Conservation (phyloP, 1,284 basidiomycete species). For the Apiotrichum sp. region DNA sequence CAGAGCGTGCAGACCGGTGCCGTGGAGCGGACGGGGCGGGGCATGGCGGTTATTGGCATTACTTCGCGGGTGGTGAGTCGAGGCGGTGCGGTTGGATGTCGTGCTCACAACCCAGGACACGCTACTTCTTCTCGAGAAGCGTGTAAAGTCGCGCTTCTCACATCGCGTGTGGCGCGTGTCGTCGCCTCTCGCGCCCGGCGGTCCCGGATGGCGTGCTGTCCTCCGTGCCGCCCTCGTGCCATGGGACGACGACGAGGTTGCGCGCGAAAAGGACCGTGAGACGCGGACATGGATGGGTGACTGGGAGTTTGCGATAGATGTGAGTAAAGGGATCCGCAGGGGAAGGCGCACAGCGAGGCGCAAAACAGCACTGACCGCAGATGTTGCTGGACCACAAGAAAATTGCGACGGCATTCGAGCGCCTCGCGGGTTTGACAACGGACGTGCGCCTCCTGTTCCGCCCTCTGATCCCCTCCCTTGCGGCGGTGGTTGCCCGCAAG, state of each 20-base stretch:
- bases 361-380: conserved; percentile 14
- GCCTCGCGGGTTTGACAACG: conserved; percentile 61
- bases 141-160: conserved; percentile 92
- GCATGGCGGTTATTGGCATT: conserved; percentile 74
- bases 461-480: conserved; percentile 51
- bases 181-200: conserved; percentile 52
- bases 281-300: conserved; percentile 34
- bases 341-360: too few species aligned
- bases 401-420: conserved; percentile 36
- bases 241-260: conserved; percentile 22
- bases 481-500: conserved; percentile 17
- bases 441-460: conserved; percentile 62
- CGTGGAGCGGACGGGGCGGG: conserved; percentile 47
- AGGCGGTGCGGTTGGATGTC: background rate
- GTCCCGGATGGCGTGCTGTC: conserved; percentile 52
- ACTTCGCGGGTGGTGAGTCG: conserved; percentile 61
- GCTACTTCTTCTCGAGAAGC: conserved; percentile 82
- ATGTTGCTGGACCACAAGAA: conserved; percentile 35
- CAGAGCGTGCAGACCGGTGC: conserved; percentile 48
- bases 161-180: conserved; percentile 75
- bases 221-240: conserved; percentile 50
- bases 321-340: conserved; percentile 31
- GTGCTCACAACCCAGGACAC: conserved; percentile 54
- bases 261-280: conserved; percentile 49
- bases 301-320: conserved; percentile 60